Evolutionary conservation across 1,284 basidiomycete genomes (phyloP).

Genomic region (Ustilago bromivora): DNA sequence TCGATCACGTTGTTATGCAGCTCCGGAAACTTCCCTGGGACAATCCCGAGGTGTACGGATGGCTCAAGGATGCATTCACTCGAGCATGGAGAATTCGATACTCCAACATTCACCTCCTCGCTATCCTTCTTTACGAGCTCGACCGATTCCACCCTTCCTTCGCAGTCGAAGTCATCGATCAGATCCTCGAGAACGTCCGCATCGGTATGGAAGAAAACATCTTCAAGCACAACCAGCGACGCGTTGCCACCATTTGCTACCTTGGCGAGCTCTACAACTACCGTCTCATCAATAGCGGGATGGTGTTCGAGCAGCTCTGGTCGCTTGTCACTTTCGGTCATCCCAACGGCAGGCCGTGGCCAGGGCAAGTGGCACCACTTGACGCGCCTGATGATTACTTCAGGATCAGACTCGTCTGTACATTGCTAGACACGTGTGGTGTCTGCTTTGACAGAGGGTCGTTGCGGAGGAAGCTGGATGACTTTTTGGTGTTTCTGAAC

Average conservation of each 20-base stretch:
- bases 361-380: conserved; percentile 79
- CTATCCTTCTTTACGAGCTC: conserved; percentile 92
- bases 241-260: conserved; percentile 90
- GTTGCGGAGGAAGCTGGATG: conserved; percentile 89
- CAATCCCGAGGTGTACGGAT: conserved; percentile 73
- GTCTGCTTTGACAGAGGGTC: conserved; percentile 95
- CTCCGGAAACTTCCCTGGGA: conserved; percentile 96
- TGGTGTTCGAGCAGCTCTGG: conserved; percentile 96
- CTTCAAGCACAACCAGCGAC: conserved; percentile 93
- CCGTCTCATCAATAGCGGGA: conserved; percentile 85
- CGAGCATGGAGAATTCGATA: conserved; percentile 98
- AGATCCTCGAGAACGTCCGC: conserved; percentile 91
- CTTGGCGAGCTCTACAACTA: conserved; percentile 98
- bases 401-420: conserved; percentile 89
- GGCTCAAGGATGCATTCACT: conserved; percentile 83
- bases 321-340: conserved; percentile 95
- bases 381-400: conserved; percentile 97
- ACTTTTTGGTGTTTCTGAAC: conserved; percentile 92
- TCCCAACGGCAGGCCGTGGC: conserved; percentile 89
- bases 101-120: conserved; percentile 87
- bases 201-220: conserved; percentile 88
- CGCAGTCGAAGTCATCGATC: conserved; percentile 87
- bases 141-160: conserved; percentile 92
- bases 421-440: conserved; percentile 93
- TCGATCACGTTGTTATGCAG: conserved; percentile 91